Conservation (phyloP, 2,329 filamentous ascomycete genomes). For the Arthrinium puccinioides region DNA sequence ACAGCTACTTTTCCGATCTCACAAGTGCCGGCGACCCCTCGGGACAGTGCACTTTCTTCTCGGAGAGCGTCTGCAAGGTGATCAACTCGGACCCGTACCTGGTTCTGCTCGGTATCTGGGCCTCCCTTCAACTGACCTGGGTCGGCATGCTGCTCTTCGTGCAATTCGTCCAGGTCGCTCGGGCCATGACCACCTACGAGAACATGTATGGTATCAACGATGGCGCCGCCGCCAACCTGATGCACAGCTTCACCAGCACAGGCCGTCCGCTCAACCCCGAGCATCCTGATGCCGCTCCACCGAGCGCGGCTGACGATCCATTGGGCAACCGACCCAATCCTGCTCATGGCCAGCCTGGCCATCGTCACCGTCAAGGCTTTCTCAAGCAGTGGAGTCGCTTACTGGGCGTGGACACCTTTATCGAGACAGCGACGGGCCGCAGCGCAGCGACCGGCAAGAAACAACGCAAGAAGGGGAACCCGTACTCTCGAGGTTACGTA, state of each 20-base stretch:
- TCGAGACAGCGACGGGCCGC: slow-evolving; percentile 82
- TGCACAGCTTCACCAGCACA: slow-evolving; percentile 71
- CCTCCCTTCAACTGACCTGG: slow-evolving; percentile 81
- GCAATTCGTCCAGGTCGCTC: slow-evolving; percentile 84
- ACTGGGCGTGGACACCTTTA: slow-evolving; percentile 86
- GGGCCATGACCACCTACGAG: slow-evolving; percentile 93
- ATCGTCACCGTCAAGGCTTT: slow-evolving; percentile 56
- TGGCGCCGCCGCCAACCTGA: slow-evolving; percentile 45
- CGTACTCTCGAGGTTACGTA: slow-evolving; percentile 76
- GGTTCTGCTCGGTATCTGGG: slow-evolving; percentile 73
- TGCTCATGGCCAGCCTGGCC: slow-evolving; percentile 34
- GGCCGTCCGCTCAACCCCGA: slow-evolving; percentile 62
- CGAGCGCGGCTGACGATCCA: slow-evolving; percentile 32
- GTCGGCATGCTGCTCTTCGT: slow-evolving; percentile 95
- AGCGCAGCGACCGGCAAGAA: slow-evolving; percentile 53
- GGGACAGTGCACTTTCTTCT: slow-evolving; percentile 65
- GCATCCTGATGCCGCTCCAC: slow-evolving; percentile 51
- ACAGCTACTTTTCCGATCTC: slow-evolving; percentile 61
- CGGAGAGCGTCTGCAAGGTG: slow-evolving; percentile 65
- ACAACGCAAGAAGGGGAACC: slow-evolving; percentile 60
- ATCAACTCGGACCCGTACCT: slow-evolving; percentile 80
- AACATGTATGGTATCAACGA: slow-evolving; percentile 81
- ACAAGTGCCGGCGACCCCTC: slow-evolving; percentile 45
- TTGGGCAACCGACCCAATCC: slow-evolving; percentile 28
- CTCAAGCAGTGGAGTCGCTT: slow-evolving; percentile 76